These are phyloP conservation scores for Juglanconis juglandina DNA, from an alignment of 2,329 filamentous ascomycete species.

Conservation along the genomic window DNA sequence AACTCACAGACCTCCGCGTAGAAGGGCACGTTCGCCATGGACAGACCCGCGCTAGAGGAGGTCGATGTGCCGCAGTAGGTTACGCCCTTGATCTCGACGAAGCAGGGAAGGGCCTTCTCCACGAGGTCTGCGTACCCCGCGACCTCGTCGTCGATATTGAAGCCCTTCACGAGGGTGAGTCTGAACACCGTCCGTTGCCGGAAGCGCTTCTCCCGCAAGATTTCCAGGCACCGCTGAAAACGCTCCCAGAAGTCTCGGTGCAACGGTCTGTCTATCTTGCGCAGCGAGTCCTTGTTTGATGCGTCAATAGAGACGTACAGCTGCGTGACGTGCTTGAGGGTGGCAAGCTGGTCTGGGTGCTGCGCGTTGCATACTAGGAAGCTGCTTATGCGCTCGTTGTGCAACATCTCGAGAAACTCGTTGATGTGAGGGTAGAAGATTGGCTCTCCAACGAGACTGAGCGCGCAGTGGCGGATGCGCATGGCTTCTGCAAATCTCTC, in stretches of 20 bases:
- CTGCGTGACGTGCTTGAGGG: conserved; percentile 83
- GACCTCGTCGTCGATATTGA: conserved; percentile 93
- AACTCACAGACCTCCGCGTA: conserved; percentile 88
- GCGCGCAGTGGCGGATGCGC: conserved; percentile 86
- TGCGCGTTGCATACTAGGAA: conserved; percentile 98
- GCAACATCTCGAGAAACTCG: conserved; percentile 79
- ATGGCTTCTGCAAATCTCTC: conserved; percentile 92
- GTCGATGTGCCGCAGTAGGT: conserved; percentile 93
- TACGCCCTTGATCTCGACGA: conserved; percentile 94
- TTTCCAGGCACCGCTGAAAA: conserved; percentile 86
- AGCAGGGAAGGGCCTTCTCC: conserved; percentile 80
- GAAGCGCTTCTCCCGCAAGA: conserved; percentile 77
- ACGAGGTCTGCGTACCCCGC: conserved; percentile 87
- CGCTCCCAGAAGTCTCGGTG: conserved; percentile 98
- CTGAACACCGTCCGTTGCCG: conserved; percentile 91
- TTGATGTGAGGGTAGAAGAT: conserved; percentile 99
- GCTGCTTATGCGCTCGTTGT: conserved; percentile 81
- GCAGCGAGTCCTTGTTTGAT: conserved; percentile 80
- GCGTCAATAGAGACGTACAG: conserved; percentile 96
- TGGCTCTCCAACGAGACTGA: conserved; percentile 92
- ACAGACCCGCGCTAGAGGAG: conserved; percentile 77
- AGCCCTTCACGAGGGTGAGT: conserved; percentile 92
- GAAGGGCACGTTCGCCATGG: conserved; percentile 97
- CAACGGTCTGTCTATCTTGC: conserved; percentile 84
- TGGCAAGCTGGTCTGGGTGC: conserved; percentile 84